phyloP scores from a whole-genome alignment of 2,329 filamentous ascomycete species.

The Aspergillus neoniger region DNA sequence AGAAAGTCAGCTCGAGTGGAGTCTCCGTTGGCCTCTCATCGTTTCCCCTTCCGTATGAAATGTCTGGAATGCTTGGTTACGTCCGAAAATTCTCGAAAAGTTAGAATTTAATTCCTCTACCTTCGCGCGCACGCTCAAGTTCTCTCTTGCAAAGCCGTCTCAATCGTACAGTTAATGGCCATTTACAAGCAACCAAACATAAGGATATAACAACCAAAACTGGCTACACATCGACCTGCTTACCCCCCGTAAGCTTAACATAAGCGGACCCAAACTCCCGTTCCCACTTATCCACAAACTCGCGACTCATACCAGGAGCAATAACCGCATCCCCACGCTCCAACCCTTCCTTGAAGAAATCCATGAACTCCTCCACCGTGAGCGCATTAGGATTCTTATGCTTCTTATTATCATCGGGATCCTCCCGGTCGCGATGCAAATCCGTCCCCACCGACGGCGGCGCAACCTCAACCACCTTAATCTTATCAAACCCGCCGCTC shows the following conservation, averaged over 20 bases:
- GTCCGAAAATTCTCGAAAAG: too few relatives aligned
- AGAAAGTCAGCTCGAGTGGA: too few relatives aligned
- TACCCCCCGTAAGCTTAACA: constrained; percentile 17
- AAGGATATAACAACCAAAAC: too few relatives aligned
- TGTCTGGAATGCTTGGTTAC: too few relatives aligned
- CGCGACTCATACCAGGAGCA: constrained; percentile 47
- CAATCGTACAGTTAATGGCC: too few relatives aligned
- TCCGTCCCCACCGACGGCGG: constrained; percentile 59
- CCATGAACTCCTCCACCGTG: constrained; percentile 57
- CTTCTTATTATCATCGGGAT: constrained; percentile 63
- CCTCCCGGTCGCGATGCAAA: constrained; percentile 56
- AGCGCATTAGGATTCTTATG: constrained; percentile 52
- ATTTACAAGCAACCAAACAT: too few relatives aligned
- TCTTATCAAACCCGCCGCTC: constrained; percentile 34
- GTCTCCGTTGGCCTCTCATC: too few relatives aligned
- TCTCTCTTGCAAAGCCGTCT: too few relatives aligned
- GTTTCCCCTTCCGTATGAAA: too few relatives aligned
- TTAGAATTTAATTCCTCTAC: too few relatives aligned
- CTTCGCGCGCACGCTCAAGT: too few relatives aligned
- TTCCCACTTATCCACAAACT: constrained; percentile 51
- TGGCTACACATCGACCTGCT: neutral
- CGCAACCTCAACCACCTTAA: constrained; percentile 58
- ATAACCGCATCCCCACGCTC: constrained; percentile 54
- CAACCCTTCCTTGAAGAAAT: constrained; percentile 48
- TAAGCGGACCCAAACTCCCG: constrained; percentile 41